Conservation (phyloP, 495 filamentous ascomycete species). For the Terfezia claveryi region DNA sequence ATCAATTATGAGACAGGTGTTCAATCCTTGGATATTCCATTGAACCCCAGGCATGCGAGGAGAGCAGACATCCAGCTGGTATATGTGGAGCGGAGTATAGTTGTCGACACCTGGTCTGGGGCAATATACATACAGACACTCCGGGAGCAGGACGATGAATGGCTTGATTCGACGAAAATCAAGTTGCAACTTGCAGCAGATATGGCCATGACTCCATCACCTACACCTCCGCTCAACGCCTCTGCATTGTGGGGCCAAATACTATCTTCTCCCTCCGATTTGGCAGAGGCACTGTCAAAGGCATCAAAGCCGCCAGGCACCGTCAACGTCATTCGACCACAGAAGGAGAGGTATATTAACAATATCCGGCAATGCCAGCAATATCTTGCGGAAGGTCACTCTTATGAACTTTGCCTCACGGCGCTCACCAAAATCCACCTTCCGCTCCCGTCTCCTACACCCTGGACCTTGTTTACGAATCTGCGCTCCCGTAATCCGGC, state of each 20-base stretch:
- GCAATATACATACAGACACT: slow-evolving; percentile 45
- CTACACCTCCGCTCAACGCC: slow-evolving; percentile 8
- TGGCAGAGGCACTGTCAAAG: neutral
- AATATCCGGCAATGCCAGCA: slow-evolving; percentile 43
- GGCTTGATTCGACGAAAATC: slow-evolving; percentile 6
- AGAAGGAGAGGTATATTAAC: slow-evolving; percentile 3
- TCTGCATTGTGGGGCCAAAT: neutral
- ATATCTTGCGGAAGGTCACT: slow-evolving; percentile 53
- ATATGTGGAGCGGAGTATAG: slow-evolving; percentile 58
- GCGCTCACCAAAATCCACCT: slow-evolving; percentile 42
- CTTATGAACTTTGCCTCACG: slow-evolving; percentile 86
- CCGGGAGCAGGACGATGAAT: slow-evolving; percentile 15
- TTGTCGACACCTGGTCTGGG: slow-evolving; percentile 48
- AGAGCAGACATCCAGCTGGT: slow-evolving; percentile 43
- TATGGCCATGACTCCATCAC: slow-evolving; percentile 6
- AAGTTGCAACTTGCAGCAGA: slow-evolving; percentile 7
- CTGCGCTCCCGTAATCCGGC: slow-evolving; percentile 59
- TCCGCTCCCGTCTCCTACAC: slow-evolving; percentile 15
- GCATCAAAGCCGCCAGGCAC: slow-evolving; percentile 1
- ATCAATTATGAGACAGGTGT: slow-evolving; percentile 78
- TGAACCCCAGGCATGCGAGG: slow-evolving; percentile 2
- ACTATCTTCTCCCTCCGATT: neutral
- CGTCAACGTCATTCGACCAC: slow-evolving; percentile 5
- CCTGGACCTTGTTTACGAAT: slow-evolving; percentile 50
- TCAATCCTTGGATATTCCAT: slow-evolving; percentile 30